Percentiles rank a stretch among this genome's conserved stretches.
These are phyloP conservation scores for Boletus subcaerulescens DNA, from an alignment of 768 basidiomycete species.

Conservation along the genomic window DNA sequence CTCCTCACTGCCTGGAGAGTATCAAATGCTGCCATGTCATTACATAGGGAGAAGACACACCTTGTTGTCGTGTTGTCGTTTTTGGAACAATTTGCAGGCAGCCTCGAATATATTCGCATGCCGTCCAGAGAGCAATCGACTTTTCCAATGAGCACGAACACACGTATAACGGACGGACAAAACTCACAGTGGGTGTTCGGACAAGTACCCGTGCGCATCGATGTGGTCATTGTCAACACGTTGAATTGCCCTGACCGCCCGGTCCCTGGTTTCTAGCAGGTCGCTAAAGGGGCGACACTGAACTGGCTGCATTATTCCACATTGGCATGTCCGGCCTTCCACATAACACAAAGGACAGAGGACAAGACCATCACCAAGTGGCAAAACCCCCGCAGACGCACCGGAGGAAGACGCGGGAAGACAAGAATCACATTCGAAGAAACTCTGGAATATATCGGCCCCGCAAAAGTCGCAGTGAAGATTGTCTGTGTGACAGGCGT, in stretches of 20 bases:
- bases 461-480: conserved; percentile 77
- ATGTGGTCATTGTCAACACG: conserved; percentile 9
- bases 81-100: conserved; percentile 26
- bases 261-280: conserved; percentile 44
- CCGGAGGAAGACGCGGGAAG: conserved; percentile 20
- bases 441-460: conserved; percentile 78
- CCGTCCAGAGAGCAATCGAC: conserved; percentile 23
- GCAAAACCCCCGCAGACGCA: conserved; percentile 12
- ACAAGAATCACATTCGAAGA: conserved; percentile 66
- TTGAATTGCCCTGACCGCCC: conserved; percentile 32
- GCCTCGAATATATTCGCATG: conserved; percentile 33
- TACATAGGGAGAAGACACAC: conserved; percentile 1
- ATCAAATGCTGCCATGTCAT: not conserved
- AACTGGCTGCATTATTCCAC: conserved; percentile 55
- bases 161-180: not conserved
- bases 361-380: conserved; percentile 43
- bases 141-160: conserved; percentile 12
- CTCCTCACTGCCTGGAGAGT: conserved; percentile 13
- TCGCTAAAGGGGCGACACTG: conserved; percentile 52
- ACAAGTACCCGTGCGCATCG: conserved; percentile 10
- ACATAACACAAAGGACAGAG: conserved; percentile 73
- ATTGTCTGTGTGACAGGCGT: conserved; percentile 20
- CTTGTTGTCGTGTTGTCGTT: conserved; percentile 14
- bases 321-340: conserved; percentile 74
- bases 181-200: conserved; percentile 23